These are phyloP conservation scores for Talaromyces sp. DNA, from an alignment of 2,329 filamentous ascomycete genomes.

Conservation along the genomic window DNA sequence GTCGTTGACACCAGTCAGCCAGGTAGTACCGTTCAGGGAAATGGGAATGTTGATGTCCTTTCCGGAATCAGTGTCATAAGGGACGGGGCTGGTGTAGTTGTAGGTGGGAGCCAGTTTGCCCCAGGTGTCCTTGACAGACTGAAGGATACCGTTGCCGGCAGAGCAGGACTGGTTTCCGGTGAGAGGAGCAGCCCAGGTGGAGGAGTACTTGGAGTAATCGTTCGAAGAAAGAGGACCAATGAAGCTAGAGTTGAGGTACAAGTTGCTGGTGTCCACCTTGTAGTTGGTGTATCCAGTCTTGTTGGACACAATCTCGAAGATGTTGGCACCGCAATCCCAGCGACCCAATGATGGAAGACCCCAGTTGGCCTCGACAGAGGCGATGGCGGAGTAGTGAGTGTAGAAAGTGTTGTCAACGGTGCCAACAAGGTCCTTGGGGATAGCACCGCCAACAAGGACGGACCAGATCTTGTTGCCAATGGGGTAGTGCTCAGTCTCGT, in stretches of 20 bases:
- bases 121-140: conserved; percentile 29
- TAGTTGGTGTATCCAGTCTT: conserved; percentile 52
- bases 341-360: conserved; percentile 62
- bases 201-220: conserved; percentile 21
- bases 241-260: conserved; percentile 51
- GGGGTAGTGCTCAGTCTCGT: conserved; percentile 68
- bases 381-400: conserved; percentile 64
- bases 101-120: conserved; percentile 22
- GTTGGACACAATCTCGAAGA: conserved; percentile 56
- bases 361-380: conserved; percentile 67
- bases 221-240: conserved; percentile 38
- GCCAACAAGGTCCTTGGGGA: conserved; percentile 59
- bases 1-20: conserved; percentile 11
- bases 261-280: conserved; percentile 32
- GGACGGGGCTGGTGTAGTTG: conserved; percentile 31
- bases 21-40: conserved; percentile 11
- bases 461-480: conserved; percentile 63
- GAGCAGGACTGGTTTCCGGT: conserved; percentile 23
- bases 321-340: conserved; percentile 67
- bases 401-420: conserved; percentile 66
- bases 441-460: conserved; percentile 68
- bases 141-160: conserved; percentile 29
- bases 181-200: conserved; percentile 25
- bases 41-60: conserved; percentile 22
- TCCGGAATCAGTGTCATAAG: conserved; percentile 20